Evolutionary conservation across 2,329 filamentous ascomycete species (phyloP).

Genomic region (Penicillium sp.): DNA sequence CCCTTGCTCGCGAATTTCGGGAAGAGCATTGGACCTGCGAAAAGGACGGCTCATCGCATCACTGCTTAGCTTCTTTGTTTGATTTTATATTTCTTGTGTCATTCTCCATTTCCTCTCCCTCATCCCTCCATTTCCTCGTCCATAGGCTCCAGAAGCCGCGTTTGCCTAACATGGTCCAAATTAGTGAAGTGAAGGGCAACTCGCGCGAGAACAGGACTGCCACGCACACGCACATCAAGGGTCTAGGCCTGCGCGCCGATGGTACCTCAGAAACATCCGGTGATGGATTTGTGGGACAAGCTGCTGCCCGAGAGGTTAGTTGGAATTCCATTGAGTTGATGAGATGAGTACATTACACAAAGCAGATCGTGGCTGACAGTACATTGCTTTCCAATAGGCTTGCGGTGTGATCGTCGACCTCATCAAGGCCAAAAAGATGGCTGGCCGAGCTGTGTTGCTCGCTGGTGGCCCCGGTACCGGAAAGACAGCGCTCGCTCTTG

Average conservation of each 20-base stretch:
- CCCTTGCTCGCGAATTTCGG: slow-evolving; percentile 36
- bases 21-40: slow-evolving; percentile 23
- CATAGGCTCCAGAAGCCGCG: slow-evolving; percentile 28
- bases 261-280: slow-evolving; percentile 78
- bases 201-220: slow-evolving; percentile 94
- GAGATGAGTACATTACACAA: not conserved
- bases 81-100: slow-evolving; percentile 7
- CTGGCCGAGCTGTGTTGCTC: slow-evolving; percentile 86
- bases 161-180: slow-evolving; percentile 68
- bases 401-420: slow-evolving; percentile 95
- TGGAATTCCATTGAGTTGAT: slow-evolving; percentile 3
- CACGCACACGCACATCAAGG: slow-evolving; percentile 96
- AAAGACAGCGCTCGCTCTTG: slow-evolving; percentile 93
- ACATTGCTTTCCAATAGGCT: slow-evolving; percentile 57
- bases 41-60: slow-evolving; percentile 12
- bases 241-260: slow-evolving; percentile 81
- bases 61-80: slow-evolving; percentile 15
- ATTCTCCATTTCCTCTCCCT: not conserved
- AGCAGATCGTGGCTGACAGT: slow-evolving; percentile 1
- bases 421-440: slow-evolving; percentile 96
- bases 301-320: slow-evolving; percentile 78
- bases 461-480: slow-evolving; percentile 94
- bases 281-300: slow-evolving; percentile 87
- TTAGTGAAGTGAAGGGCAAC: slow-evolving; percentile 93
- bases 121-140: not conserved